Conservation (phyloP, 2,329 filamentous ascomycete genomes). For the Sordariomycetes sp. region DNA sequence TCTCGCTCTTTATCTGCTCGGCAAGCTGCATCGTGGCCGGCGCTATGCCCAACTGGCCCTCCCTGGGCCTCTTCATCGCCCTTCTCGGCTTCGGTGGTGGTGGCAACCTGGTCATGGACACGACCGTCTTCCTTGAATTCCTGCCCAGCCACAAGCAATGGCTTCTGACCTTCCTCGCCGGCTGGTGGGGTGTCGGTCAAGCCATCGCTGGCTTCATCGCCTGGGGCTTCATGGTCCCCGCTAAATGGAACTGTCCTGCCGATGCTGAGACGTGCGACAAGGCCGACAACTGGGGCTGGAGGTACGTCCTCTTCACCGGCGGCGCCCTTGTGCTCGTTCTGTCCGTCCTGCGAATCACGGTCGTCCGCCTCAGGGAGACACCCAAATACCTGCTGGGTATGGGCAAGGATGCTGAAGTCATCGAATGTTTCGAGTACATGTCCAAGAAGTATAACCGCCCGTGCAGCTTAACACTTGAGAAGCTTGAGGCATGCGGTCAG, state of each 20-base stretch:
- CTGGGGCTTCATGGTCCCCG: constrained; percentile 39
- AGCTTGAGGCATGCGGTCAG: constrained; percentile 35
- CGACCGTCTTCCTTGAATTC: constrained; percentile 42
- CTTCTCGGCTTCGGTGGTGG: constrained; percentile 52
- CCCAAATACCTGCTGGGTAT: constrained; percentile 37
- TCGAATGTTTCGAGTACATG: constrained; percentile 36
- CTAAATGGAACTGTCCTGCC: constrained; percentile 26
- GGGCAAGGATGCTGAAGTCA: constrained; percentile 37
- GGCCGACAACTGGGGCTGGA: constrained; percentile 38
- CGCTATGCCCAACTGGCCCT: constrained; percentile 56
- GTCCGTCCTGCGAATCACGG: constrained; percentile 32
- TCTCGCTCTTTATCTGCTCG: constrained; percentile 53
- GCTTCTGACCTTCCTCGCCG: constrained; percentile 34
- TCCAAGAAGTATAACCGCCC: constrained; percentile 33
- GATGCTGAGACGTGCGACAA: constrained; percentile 33
- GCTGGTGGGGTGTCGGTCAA: constrained; percentile 44
- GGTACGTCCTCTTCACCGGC: constrained; percentile 35
- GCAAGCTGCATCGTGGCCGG: constrained; percentile 52
- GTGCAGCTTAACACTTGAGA: constrained; percentile 31
- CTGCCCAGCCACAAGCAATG: constrained; percentile 37
- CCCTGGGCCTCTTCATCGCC: constrained; percentile 54
- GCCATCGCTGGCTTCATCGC: constrained; percentile 33
- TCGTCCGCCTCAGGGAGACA: constrained; percentile 36
- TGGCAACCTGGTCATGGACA: constrained; percentile 42
- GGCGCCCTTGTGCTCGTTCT: constrained; percentile 33